Percentiles rank a stretch among this genome's conserved stretches.
phyloP scores from a whole-genome alignment of 2,329 filamentous ascomycete species.

The Arthroderma uncinatum region DNA sequence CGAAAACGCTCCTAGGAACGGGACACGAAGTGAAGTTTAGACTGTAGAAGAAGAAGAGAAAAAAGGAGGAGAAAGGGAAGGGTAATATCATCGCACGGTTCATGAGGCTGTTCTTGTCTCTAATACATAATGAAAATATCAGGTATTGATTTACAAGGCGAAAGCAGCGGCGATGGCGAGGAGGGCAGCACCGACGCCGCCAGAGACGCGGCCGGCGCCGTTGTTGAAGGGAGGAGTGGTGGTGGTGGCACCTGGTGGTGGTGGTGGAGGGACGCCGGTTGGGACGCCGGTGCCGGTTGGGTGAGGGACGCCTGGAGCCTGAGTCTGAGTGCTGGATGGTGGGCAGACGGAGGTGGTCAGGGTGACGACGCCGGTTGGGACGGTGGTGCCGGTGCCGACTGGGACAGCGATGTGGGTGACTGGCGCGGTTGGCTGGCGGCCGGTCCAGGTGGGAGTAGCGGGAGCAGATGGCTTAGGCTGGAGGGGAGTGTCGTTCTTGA shows the following conservation, averaged over 20 bases:
- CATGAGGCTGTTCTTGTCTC: constrained; percentile 5
- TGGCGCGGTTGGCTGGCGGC: constrained; percentile 2
- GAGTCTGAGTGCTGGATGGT: not conserved
- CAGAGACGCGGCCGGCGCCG: constrained; percentile 13
- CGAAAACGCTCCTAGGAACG: not conserved
- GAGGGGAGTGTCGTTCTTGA: constrained; percentile 28
- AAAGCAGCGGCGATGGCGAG: constrained; percentile 14
- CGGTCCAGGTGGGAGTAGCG: constrained; percentile 8
- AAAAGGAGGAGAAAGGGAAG: constrained; percentile 1
- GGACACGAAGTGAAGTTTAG: not conserved
- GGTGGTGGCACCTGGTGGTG: constrained; percentile 7
- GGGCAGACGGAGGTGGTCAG: constrained; percentile 12
- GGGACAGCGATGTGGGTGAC: constrained; percentile 8
- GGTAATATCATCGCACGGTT: constrained; percentile 6
- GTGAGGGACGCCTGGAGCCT: constrained; percentile 14
- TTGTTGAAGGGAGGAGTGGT: constrained; percentile 10
- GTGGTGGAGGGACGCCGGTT: constrained; percentile 9
- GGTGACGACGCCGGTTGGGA: constrained; percentile 20
- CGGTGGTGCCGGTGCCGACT: constrained; percentile 5
- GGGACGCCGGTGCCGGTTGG: constrained; percentile 13
- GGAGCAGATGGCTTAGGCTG: constrained; percentile 10
- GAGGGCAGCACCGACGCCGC: constrained; percentile 13
- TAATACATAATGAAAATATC: not conserved
- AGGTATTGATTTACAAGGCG: constrained; percentile 14
- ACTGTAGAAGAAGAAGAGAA: constrained; percentile 1